phyloP scores from a whole-genome alignment of 2,329 filamentous ascomycete species.

The Phialophora macrospora region DNA sequence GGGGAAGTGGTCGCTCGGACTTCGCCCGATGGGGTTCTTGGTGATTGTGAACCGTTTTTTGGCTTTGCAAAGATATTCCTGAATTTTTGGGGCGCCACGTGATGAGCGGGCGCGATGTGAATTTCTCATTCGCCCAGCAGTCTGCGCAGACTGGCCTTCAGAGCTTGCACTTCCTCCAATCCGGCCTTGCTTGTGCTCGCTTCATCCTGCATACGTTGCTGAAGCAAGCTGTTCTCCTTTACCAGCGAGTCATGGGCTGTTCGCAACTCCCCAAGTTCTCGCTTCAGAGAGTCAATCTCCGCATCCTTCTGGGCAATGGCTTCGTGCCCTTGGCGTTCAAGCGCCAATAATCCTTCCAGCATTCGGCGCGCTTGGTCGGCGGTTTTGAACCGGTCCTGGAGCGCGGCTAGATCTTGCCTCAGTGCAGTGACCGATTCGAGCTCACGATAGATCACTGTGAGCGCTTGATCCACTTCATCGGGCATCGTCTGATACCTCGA shows the following conservation, averaged over 20 bases:
- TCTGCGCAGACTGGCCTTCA: slow-evolving; percentile 20
- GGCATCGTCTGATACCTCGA: slow-evolving; percentile 19
- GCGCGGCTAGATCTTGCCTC: slow-evolving; percentile 1
- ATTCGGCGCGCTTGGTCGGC: slow-evolving; percentile 12
- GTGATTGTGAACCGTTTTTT: slow-evolving; percentile 4
- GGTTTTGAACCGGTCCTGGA: slow-evolving; percentile 8
- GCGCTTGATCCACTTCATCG: slow-evolving; percentile 16
- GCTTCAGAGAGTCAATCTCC: slow-evolving; percentile 10
- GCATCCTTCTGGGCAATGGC: slow-evolving; percentile 9
- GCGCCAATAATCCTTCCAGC: slow-evolving; percentile 9
- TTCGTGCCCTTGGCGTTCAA: slow-evolving; percentile 5
- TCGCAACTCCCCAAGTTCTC: slow-evolving; percentile 1
- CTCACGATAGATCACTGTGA: slow-evolving; percentile 15
- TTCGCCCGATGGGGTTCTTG: slow-evolving; percentile 8
- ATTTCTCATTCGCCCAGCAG: slow-evolving; percentile 12
- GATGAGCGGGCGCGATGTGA: not conserved
- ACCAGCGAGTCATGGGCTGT: not conserved
- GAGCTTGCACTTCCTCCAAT: slow-evolving; percentile 16
- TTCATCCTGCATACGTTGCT: slow-evolving; percentile 10
- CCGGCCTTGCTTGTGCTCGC: not conserved
- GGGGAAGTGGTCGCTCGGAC: slow-evolving; percentile 7
- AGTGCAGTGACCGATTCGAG: slow-evolving; percentile 3
- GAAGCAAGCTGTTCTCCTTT: slow-evolving; percentile 7
- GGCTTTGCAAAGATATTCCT: not conserved
- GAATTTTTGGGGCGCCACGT: not conserved